phyloP scores from a whole-genome alignment of 352 stramenopile genomes.

The Globisporangium orthogonon region DNA sequence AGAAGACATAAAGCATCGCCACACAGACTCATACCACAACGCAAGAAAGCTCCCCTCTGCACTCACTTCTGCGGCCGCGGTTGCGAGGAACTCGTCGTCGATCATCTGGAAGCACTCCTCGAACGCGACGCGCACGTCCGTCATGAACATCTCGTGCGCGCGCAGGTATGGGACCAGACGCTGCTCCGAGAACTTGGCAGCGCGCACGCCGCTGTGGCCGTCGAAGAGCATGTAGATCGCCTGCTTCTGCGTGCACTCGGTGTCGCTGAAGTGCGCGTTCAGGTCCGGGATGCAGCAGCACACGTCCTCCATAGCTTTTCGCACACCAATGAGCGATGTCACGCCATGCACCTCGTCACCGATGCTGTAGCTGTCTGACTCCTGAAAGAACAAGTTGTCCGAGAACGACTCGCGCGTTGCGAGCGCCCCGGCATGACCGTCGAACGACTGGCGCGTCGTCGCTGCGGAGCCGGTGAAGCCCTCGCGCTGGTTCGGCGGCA shows the following conservation, averaged over 20 bases:
- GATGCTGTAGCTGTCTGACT: conserved; percentile 61
- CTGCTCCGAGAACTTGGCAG: conserved; percentile 71
- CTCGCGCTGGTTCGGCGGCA: conserved; percentile 50
- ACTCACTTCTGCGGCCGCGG: conserved; percentile 47
- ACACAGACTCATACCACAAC: no score
- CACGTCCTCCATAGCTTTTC: conserved; percentile 74
- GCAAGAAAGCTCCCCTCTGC: not conserved
- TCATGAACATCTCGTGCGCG: conserved; percentile 59
- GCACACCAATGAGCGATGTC: conserved; percentile 75
- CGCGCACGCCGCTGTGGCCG: conserved; percentile 70
- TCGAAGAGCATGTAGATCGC: conserved; percentile 83
- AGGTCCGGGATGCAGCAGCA: conserved; percentile 77
- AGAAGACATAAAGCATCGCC: not conserved
- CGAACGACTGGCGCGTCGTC: conserved; percentile 36
- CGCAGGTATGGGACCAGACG: conserved; percentile 60
- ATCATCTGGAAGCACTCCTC: conserved; percentile 70
- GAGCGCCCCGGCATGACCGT: conserved; percentile 25
- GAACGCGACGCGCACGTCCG: conserved; percentile 57
- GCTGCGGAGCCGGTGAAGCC: conserved; percentile 16
- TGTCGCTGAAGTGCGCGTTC: conserved; percentile 35
- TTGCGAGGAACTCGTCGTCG: conserved; percentile 70
- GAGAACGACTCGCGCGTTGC: conserved; percentile 42
- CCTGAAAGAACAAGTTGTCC: conserved; percentile 52
- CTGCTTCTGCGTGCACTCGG: conserved; percentile 42
- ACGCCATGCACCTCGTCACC: conserved; percentile 67